Base-by-base conservation (phyloP, 116 monocot species). In the Phalaenopsis hybrid region DNA sequence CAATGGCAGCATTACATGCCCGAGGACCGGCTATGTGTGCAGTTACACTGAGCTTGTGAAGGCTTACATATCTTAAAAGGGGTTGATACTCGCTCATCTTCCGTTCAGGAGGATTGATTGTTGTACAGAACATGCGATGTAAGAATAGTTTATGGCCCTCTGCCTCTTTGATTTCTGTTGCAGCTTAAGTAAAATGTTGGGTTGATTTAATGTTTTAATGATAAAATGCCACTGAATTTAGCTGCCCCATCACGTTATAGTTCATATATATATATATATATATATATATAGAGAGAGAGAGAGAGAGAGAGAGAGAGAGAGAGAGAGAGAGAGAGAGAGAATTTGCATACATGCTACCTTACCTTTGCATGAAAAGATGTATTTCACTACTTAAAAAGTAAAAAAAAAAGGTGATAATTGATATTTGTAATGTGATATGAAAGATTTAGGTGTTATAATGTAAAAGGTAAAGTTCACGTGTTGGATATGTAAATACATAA, bases 1-100 rank as follows among this genome's bases (percentile, higher is more conserved):
- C 58, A 77, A 88, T 43, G 99, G 95, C 49, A 93, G 85, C 72
- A 82, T 99, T 70, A 95, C 92, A 15, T 99, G 99, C 67, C 99
- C 99, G 8, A 85, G 95, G 72, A 99, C 95, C 9, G 91, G 92
- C 17, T 80, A 84, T 49, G 78, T 82, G 34, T 95, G 89, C 86
- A 91, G 88, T 76, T 93, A 79, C 51, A 43, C 74, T 20, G 95
- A 99, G 2, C 87, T 92, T 41, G 86, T 89, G 6, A 95, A 93
- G 88, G 99, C 92, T 21, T 99, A 81, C 89, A 92, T 99, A 59
- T 93, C 92, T 6, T 97, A 85, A 79, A 58, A 13, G 13, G 13
- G 4, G 15, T 16, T 10, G 10, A 48, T 48, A 0, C 48, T 48
- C 48, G 9, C 55, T 15, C 17, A 43, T 72, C 72, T n/a, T 25